Conservation (phyloP, 805 yeast genomes). For the Metschnikowia cubensis region DNA sequence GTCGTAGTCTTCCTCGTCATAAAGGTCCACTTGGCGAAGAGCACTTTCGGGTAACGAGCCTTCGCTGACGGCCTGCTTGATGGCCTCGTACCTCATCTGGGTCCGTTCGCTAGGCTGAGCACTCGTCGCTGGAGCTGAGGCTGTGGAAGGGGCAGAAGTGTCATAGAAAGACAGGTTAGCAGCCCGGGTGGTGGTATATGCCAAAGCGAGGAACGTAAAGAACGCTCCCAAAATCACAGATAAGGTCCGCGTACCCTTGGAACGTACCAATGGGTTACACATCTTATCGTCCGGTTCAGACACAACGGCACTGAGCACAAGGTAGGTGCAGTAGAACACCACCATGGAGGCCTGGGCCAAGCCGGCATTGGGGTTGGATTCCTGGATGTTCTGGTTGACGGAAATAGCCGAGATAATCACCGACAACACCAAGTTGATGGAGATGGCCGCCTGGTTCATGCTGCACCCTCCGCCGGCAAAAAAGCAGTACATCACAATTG, state of each 20-base stretch:
- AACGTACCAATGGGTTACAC: constrained; percentile 90
- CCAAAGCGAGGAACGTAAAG: constrained; percentile 91
- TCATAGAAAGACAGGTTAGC: constrained; percentile 61
- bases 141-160: constrained; percentile 25
- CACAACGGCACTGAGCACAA: constrained; percentile 88
- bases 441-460: constrained; percentile 85
- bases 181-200: constrained; percentile 95
- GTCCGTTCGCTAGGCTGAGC: constrained; percentile 43
- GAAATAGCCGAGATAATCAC: constrained; percentile 65
- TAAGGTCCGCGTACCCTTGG: constrained; percentile 84
- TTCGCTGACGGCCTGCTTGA: constrained; percentile 91
- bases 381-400: constrained; percentile 80
- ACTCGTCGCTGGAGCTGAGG: constrained; percentile 40
- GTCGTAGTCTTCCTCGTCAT: constrained; percentile 36
- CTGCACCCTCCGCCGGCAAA: constrained; percentile 80
- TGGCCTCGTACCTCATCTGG: constrained; percentile 81
- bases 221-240: constrained; percentile 86
- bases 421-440: constrained; percentile 66
- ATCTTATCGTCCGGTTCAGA: constrained; percentile 92
- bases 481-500: constrained; percentile 72
- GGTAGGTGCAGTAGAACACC: constrained; percentile 84
- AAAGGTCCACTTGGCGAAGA: constrained; percentile 64
- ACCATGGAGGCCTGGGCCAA: constrained; percentile 97
- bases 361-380: constrained; percentile 91
- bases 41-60: constrained; percentile 96